Base-by-base conservation (phyloP, 2,329 filamentous ascomycete genomes). In the Aaosphaeria arxii region DNA sequence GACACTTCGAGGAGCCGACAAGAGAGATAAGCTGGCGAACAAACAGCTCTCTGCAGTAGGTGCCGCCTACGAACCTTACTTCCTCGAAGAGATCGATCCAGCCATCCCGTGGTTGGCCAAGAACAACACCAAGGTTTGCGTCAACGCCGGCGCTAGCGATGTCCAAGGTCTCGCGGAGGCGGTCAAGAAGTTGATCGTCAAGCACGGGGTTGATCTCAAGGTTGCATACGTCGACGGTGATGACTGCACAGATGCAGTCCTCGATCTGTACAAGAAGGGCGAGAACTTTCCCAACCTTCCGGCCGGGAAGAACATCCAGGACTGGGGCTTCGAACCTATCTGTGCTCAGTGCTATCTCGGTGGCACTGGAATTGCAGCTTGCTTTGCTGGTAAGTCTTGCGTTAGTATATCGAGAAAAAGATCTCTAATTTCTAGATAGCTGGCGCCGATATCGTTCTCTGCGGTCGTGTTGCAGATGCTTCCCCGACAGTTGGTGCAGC, bases 401-500 rank as follows among this genome's bases (percentile, higher is more conserved):
- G 9, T 36, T 36, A 36, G 3, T 24, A 3, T 24, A 24, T 24
- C 17, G 17, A 24, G 17, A 24, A 24, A 36, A 9, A 32, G 29
- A 44, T 38, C 40, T 30, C 6, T 36, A 5, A 11, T 4, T 2
- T 32, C 33, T 9, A 4, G 2, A 24, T n/a, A 33, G 48, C 39
- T n/a, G 58, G 54, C 30, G 59, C 61, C 17, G 57, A 64, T 40
- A 58, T 59, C 38, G 55, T 63, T 24, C 42, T 63, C 7, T 57
- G 54, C 40, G 60, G 59, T 6, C 52, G 60, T 41, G 55, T 61
- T 5, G 49, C 60, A 1, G 60, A 62, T 46, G 57, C 60, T 11
- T 57, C 53, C 3, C 47, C 50, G 17, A 77, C 78, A 0, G 79
- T 82, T 47, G 79, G 75, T 1, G 76, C 77, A 0, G 79, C 78